Evolutionary conservation across 1,139 yeast genomes (phyloP).

Genomic region (Nematodospora anomalae): DNA sequence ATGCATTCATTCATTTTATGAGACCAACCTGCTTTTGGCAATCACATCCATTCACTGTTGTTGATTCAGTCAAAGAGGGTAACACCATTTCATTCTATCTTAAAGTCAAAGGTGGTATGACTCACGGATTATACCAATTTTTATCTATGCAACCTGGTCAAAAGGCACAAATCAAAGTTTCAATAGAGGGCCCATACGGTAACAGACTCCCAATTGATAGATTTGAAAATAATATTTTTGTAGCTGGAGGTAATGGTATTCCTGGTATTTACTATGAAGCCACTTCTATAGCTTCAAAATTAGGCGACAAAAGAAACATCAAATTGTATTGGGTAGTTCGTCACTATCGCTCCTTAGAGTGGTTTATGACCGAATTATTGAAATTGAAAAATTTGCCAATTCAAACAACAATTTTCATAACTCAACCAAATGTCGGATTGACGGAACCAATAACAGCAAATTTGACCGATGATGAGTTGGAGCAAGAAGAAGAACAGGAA

Average conservation of each 20-base stretch:
- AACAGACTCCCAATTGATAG: slow-evolving; percentile 34
- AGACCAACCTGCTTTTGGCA: slow-evolving; percentile 52
- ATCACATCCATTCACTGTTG: slow-evolving; percentile 57
- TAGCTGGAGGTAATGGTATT: slow-evolving; percentile 76
- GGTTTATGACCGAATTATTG: slow-evolving; percentile 49
- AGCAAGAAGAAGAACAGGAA: slow-evolving; percentile 17
- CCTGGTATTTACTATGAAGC: slow-evolving; percentile 49
- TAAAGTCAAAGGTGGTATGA: slow-evolving; percentile 46
- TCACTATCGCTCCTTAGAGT: slow-evolving; percentile 45
- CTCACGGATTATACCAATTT: slow-evolving; percentile 42
- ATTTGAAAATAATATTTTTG: slow-evolving; percentile 53
- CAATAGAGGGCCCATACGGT: slow-evolving; percentile 48
- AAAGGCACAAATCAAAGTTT: slow-evolving; percentile 31
- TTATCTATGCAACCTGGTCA: slow-evolving; percentile 50
- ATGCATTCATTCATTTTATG: slow-evolving; percentile 41
- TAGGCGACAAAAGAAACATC: slow-evolving; percentile 16
- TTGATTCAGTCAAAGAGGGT: slow-evolving; percentile 31
- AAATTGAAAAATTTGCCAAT: slow-evolving; percentile 24
- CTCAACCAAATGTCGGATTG: slow-evolving; percentile 27
- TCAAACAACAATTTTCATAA: slow-evolving; percentile 37
- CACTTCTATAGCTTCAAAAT: slow-evolving; percentile 21
- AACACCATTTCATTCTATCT: slow-evolving; percentile 36
- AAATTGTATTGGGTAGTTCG: slow-evolving; percentile 40
- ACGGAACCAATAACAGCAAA: slow-evolving; percentile 13
- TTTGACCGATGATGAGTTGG: slow-evolving; percentile 17